A percentile compares a stretch with the other conserved stretches of the same genome.
Conservation (phyloP, 1,284 basidiomycete species). For the Puccinia triticina region DNA sequence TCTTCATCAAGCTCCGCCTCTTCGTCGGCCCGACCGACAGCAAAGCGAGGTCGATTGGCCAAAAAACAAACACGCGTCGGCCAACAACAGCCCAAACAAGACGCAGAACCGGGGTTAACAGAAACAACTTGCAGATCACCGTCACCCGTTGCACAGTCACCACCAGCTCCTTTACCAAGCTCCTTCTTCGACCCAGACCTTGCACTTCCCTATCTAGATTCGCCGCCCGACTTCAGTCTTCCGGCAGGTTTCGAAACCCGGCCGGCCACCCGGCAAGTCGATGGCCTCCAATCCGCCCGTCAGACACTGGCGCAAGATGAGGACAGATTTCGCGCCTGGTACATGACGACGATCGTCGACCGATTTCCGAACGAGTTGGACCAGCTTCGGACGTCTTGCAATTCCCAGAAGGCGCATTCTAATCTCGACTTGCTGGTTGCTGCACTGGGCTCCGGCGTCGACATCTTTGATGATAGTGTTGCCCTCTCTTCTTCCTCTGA, state of each 20-base stretch:
- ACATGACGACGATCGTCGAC: conserved; percentile 18
- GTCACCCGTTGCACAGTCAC: background rate
- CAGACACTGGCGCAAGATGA: background rate
- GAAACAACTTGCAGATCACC: background rate
- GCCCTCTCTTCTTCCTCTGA: background rate
- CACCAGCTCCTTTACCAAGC: conserved; percentile 4
- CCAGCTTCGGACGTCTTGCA: background rate
- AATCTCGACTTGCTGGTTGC: background rate
- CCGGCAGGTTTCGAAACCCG: background rate
- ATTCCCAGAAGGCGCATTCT: background rate
- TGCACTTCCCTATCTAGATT: background rate
- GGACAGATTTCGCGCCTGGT: conserved; percentile 17
- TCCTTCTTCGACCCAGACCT: conserved; percentile 24
- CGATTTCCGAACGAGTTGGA: conserved; percentile 26
- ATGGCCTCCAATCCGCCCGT: conserved; percentile 12
- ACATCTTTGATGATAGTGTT: conserved; percentile 25
- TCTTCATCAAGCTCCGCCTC: conserved; percentile 17
- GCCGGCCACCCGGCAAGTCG: background rate
- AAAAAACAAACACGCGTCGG: conserved; percentile 12
- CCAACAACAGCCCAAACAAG: background rate
- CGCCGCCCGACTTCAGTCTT: conserved; percentile 1
- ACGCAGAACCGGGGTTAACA: background rate
- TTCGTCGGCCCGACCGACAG: conserved; percentile 7
- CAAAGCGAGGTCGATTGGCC: conserved; percentile 19
- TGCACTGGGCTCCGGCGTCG: conserved; percentile 4